Evolutionary conservation across 768 basidiomycete species (phyloP).

Genomic region (Daedaleopsis sinensis): DNA sequence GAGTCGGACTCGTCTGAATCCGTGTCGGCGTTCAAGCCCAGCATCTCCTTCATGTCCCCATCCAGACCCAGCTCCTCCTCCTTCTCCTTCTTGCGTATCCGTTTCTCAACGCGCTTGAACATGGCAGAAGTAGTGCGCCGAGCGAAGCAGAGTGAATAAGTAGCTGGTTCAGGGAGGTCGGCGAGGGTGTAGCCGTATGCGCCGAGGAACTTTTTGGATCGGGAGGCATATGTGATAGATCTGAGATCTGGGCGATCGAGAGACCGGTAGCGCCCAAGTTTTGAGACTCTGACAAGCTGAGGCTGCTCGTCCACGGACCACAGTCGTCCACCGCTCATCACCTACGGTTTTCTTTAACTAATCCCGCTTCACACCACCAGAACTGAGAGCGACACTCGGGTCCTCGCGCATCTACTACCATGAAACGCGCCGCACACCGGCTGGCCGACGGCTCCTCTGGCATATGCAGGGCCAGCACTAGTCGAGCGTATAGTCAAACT

Average conservation of each 20-base stretch:
- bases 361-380: neutral
- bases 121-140: constrained; percentile 40
- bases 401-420: neutral
- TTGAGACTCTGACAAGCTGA: neutral
- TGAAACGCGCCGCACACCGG: constrained; percentile 1
- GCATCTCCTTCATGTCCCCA: constrained; percentile 60
- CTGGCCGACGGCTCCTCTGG: constrained; percentile 2
- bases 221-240: neutral
- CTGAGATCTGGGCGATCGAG: neutral
- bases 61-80: constrained; percentile 69
- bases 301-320: too few relatives aligned
- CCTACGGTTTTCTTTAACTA: neutral
- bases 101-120: constrained; percentile 82
- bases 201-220: constrained; percentile 11
- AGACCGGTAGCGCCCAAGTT: constrained; percentile 5
- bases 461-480: neutral
- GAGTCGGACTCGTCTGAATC: constrained; percentile 68
- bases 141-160: neutral
- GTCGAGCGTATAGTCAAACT: neutral
- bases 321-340: neutral
- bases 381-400: neutral
- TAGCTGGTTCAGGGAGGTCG: neutral
- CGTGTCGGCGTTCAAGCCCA: constrained; percentile 67
- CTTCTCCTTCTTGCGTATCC: constrained; percentile 58
- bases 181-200: neutral